These are phyloP conservation scores for Rutstroemia sp. DNA, from an alignment of 2,329 filamentous ascomycete species.

Conservation along the genomic window DNA sequence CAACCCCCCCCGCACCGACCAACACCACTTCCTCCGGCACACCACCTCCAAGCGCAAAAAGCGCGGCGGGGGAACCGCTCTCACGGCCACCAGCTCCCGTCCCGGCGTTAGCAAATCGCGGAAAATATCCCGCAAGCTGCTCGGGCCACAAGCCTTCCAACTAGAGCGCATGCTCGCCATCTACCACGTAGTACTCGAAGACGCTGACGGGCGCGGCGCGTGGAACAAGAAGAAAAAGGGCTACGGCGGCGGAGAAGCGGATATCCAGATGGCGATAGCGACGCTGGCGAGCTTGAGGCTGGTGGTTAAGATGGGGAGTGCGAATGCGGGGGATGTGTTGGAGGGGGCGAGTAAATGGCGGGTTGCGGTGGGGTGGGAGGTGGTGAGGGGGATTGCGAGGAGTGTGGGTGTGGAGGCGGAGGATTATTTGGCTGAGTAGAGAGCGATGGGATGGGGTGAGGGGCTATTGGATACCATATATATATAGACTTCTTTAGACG, in stretches of 20 bases:
- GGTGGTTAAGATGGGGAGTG: constrained; percentile 53
- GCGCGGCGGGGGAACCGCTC: constrained; percentile 38
- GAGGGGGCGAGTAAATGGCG: constrained; percentile 69
- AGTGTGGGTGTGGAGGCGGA: constrained; percentile 72
- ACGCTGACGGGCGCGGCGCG: constrained; percentile 23
- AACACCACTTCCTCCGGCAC: constrained; percentile 59
- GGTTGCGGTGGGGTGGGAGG: constrained; percentile 74
- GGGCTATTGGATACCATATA: neutral
- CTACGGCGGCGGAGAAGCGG: constrained; percentile 34
- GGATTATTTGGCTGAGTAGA: constrained; percentile 60
- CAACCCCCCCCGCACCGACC: constrained; percentile 68
- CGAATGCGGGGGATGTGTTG: constrained; percentile 50
- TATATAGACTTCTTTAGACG: neutral
- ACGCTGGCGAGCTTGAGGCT: constrained; percentile 66
- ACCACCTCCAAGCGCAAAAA: constrained; percentile 30
- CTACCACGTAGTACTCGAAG: constrained; percentile 56
- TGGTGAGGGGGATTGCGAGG: constrained; percentile 60
- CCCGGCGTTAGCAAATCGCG: constrained; percentile 45
- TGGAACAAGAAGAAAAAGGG: constrained; percentile 9
- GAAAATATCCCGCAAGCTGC: constrained; percentile 68
- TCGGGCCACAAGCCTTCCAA: constrained; percentile 70
- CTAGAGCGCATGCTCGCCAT: constrained; percentile 75
- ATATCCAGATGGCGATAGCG: constrained; percentile 58
- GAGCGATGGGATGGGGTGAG: too few relatives aligned
- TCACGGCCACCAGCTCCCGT: constrained; percentile 22